Conservation (phyloP, 306 rosid species). For the Boehmeria nivea region DNA sequence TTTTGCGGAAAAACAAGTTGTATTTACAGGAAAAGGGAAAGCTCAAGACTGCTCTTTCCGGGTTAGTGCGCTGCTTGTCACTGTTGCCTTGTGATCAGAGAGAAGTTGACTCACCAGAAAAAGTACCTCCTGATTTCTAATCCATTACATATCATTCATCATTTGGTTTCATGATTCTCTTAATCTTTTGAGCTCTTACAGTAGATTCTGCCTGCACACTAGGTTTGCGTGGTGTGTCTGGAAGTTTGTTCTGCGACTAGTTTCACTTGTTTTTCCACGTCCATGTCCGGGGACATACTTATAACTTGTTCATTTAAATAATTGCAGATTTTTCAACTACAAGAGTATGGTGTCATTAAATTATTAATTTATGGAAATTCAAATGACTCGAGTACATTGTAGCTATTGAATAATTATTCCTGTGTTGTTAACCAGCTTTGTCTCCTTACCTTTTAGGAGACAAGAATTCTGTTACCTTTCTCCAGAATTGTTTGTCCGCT, state of each 20-base stretch:
- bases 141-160: no score
- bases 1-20: conserved; percentile 60
- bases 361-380: no score
- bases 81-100: conserved; percentile 67
- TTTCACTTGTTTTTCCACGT: no score
- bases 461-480: background rate
- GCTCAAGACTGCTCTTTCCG: conserved; percentile 58
- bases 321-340: no score
- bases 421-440: no score
- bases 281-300: no score
- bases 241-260: no score
- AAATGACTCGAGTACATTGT: no score
- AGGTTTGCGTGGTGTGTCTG: background rate
- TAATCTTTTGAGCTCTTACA: background rate
- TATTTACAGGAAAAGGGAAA: conserved; percentile 66
- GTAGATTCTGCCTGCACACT: background rate
- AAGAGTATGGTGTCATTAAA: no score
- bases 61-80: conserved; percentile 70
- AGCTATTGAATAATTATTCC: no score
- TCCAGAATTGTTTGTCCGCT: background rate
- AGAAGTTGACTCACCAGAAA: conserved; percentile 43
- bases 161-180: conserved; percentile 3
- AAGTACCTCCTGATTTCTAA: conserved; percentile 37
- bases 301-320: no score
- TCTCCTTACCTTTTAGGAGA: no score